Base-by-base conservation (phyloP, 2,329 filamentous ascomycete species). In the Apiospora marii region DNA sequence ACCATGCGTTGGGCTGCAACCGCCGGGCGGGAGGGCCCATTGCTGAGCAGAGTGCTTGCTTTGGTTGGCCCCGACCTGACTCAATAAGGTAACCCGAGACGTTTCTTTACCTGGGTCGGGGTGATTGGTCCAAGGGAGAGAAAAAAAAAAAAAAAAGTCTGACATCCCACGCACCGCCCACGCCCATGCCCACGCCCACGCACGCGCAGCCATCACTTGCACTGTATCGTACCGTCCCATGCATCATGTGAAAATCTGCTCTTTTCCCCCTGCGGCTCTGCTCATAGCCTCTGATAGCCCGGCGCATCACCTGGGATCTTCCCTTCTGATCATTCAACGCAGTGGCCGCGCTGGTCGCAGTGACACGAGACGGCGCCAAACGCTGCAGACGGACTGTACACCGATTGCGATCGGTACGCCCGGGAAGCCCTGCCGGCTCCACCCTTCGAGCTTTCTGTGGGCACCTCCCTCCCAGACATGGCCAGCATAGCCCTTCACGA, bases 401-500 rank as follows among this genome's bases (percentile, higher is more conserved):
- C 58, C 58, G 58, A 64, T 64, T 64, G 44, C 43, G 44, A 49
- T 69, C 67, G 67, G 67, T 37, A 37, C 67, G 14, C 67, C 67
- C 67, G 67, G 48, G 48, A 48, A 49, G 67, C 67, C 44, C 44
- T 69, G 67, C 67, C 67, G 67, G 67, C 8, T 46, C 67, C 44
- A 46, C 44, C 44, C 16, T 46, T 27, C 14, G 34, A 34, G 27
- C 27, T 46, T 34, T 48, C 67, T 12, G 44, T 48, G 44, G 67
- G 6, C 14, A 48, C 44, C 43, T 41, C 10, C 19, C 19, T n/a
- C 22, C 58, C 34, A 64, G 58, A 22, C 16, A 41, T 64, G 12
- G 34, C 34, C 58, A 69, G 34, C 67, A 69, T 49, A 69, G 67
- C 67, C 67, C 48, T 69, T 69, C 67, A 69, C 67, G 67, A 69